Evolutionary conservation across 73 alveolate genomes (phyloP), one percentile per base, ranked within the genome.

Genomic region (Tetrahymena borealis): DNA sequence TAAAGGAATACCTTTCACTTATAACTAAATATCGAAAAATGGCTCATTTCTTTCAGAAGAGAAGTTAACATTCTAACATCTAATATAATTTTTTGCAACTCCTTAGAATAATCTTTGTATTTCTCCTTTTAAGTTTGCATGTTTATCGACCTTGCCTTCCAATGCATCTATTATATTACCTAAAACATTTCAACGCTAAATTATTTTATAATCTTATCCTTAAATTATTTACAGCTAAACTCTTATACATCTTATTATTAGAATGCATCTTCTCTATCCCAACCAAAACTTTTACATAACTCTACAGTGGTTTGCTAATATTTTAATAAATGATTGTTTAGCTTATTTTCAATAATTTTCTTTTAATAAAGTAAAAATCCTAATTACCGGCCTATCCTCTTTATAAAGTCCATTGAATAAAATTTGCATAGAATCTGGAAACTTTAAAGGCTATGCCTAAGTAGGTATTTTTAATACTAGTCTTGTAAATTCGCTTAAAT

Each of bases 201-300:
- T 42, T 42, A 13, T 13, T 42, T 1, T 3, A 60, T 24, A 15
- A 20, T 60, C n/a, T 7, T 20, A n/a, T 60, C 28, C 28, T 9
- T 20, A 35, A 12, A 6, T 60, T 3, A n/a, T 20, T 60, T 60
- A 60, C 85, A 60, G 28, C 85, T 60, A 60, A 60, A 60, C 13
- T 60, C 85, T 28, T 60, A 35, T 16, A 60, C 85, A 60, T 60
- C 85, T 28, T 60, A n/a, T 35, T 60, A 20, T 24, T 60, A 24
- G 85, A 60, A 60, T 60, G 85, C 85, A n/a, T 60, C 85, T 20
- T 60, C 85, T 60, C 85, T 60, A 60, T 60, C 85, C 85, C 85
- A 60, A 4, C 85, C 85, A 60, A 60, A 60, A 60, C 85, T 60
- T 35, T 6, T 60, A 28, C 85, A 60, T 10, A 60, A 35, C 15